Conservation (phyloP, 768 basidiomycete species). For the Filobasidium wieringae region DNA sequence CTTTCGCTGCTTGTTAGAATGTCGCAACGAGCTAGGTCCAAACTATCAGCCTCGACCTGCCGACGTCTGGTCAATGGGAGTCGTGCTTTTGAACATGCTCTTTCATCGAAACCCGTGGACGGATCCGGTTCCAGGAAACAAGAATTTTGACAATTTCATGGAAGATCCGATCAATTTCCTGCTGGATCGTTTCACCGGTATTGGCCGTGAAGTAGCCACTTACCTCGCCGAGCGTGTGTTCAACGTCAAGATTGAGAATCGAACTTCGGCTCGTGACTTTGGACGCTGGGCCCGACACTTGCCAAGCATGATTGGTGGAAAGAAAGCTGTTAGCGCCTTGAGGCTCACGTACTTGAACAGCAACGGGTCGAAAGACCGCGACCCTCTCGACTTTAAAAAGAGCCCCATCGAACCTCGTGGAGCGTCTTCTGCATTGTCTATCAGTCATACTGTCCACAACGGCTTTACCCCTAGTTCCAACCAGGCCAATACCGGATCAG, state of each 20-base stretch:
- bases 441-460: neutral
- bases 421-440: conserved; percentile 18
- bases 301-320: conserved; percentile 52
- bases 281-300: conserved; percentile 74
- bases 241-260: conserved; percentile 55
- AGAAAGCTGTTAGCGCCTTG: conserved; percentile 28
- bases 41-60: conserved; percentile 88
- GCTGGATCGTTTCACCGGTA: conserved; percentile 69
- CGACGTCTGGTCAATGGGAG: conserved; percentile 97
- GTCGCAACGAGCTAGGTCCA: conserved; percentile 91
- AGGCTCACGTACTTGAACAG: conserved; percentile 15
- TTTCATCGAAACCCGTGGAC: conserved; percentile 99
- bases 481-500: too few species aligned
- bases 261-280: conserved; percentile 70
- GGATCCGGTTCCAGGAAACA: conserved; percentile 71
- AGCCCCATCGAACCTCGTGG: conserved; percentile 5
- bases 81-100: conserved; percentile 98
- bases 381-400: conserved; percentile 15
- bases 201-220: conserved; percentile 58
- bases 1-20: conserved; percentile 50
- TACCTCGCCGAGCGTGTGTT: conserved; percentile 77
- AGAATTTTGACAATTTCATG: conserved; percentile 65
- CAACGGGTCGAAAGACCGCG: neutral
- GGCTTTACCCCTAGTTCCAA: neutral
- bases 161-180: conserved; percentile 73